Evolutionary conservation across 1,284 basidiomycete species (phyloP), one percentile per base, ranked within the genome.

Genomic region (Malassezia cuniculi): DNA sequence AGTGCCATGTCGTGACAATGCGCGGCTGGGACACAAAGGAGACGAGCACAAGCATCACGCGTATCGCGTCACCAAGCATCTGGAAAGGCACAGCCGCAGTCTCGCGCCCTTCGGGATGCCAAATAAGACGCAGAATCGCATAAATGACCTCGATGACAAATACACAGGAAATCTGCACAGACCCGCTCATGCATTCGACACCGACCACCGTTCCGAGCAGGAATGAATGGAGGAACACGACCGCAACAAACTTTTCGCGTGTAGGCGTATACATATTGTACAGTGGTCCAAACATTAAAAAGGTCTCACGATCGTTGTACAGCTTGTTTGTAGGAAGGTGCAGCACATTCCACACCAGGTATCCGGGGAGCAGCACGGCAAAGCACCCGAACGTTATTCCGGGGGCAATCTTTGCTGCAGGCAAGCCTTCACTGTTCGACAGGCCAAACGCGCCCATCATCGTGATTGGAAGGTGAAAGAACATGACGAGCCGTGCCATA

Each of bases 231-330:
- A 76, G 74, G 54, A 95, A 80, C 33, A 85, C 75, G 31, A 90
- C 72, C 34, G 75, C 76, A 4, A 82, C 80, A 69, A 89, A 97
- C 44, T 87, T 74, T 66, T 93, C 85, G 20, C 82, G 86, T 21
- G 83, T 83, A 47, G 85, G 84, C 16, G 84, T 77, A 68, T 89
- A 95, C 54, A 85, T 81, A 69, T 90, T 93, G 70, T 97, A 97
- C 36, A 94, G 72, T n/a, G 87, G 84, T 5, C 90, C 90, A 11
- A 24, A 11, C 22, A 6, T 6, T 11, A 24, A 11, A 9, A 87
- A 74, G 1, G 81, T 76, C n/a, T 93, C 76, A 9, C 95, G 73
- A 0, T 86, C 90, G 50, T 82, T 76, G 66, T 93, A 95, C 3
- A 95, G 75, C 66, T 93, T 90, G 61, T 79, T 80, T 6, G 82